These are phyloP conservation scores for Strigomonas galati DNA, from an alignment of 208 protist genomes.

Conservation along the genomic window DNA sequence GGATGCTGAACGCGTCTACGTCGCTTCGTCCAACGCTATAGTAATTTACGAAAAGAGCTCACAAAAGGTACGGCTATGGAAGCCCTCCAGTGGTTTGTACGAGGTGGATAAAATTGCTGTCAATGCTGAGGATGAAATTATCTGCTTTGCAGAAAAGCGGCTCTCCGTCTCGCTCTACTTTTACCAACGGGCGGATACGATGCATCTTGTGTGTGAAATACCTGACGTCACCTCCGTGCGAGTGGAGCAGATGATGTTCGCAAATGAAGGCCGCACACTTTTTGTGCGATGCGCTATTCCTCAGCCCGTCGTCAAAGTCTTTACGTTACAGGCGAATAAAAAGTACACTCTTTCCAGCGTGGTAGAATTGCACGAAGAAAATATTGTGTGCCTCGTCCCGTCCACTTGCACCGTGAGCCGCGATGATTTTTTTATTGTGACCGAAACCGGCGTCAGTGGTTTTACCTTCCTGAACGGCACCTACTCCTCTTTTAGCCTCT, in stretches of 20 bases:
- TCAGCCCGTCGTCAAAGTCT: neutral
- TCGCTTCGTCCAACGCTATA: slow-evolving; percentile 46
- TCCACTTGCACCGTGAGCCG: neutral
- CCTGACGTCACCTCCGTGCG: slow-evolving; percentile 41
- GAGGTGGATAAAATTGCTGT: slow-evolving; percentile 42
- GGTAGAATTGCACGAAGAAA: neutral
- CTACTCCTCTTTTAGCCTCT: slow-evolving; percentile 1
- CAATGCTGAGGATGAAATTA: slow-evolving; percentile 16
- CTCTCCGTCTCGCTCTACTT: slow-evolving; percentile 53
- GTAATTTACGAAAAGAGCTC: slow-evolving; percentile 21
- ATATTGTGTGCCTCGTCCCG: neutral
- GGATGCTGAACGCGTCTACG: slow-evolving; percentile 27
- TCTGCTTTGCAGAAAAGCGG: slow-evolving; percentile 58
- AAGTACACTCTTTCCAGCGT: neutral
- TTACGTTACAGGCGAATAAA: neutral
- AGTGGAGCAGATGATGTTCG: slow-evolving; percentile 52
- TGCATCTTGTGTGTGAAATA: slow-evolving; percentile 31
- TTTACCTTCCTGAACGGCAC: slow-evolving; percentile 1
- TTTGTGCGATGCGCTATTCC: neutral
- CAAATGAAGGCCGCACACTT: slow-evolving; percentile 5
- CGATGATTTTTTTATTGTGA: slow-evolving; percentile 3
- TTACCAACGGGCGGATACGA: slow-evolving; percentile 38
- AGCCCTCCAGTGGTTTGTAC: slow-evolving; percentile 46
- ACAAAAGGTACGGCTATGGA: slow-evolving; percentile 37
- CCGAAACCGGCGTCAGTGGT: neutral